Percentiles rank a stretch among this genome's conserved stretches.
Evolutionary conservation across 2,329 filamentous ascomycete genomes (phyloP).

Genomic region (Claviceps pazoutovae): DNA sequence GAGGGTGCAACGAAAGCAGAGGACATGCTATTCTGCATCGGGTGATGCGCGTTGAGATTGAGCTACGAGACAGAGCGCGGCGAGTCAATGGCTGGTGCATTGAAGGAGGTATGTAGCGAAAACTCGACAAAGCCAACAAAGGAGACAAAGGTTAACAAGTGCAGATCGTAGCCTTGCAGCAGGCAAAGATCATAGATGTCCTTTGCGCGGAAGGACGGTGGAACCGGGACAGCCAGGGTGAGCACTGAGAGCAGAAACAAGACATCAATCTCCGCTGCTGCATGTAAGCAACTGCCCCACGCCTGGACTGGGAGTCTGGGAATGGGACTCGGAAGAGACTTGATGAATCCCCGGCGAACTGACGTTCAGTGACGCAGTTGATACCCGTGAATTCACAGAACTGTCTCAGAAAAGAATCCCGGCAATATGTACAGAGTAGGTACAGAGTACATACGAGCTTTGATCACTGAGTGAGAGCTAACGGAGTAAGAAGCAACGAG

Average conservation of each 20-base stretch:
- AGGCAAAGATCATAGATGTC: not conserved
- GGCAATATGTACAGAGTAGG: not conserved
- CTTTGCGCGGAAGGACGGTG: not conserved
- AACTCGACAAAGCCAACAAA: not conserved
- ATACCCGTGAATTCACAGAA: not conserved
- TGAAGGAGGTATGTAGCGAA: not conserved
- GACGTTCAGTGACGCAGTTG: not conserved
- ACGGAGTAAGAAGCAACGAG: not conserved
- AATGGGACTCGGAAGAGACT: not conserved
- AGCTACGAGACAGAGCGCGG: not conserved
- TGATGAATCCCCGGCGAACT: not conserved
- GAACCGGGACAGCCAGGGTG: no score
- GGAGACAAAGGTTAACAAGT: not conserved
- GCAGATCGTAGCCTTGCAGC: not conserved
- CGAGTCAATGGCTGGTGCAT: not conserved
- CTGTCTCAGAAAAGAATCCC: not conserved
- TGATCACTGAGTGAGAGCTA: no score
- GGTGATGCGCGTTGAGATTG: not conserved
- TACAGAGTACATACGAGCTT: not conserved
- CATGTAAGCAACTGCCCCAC: not conserved
- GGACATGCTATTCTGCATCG: not conserved
- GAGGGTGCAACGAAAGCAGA: no score
- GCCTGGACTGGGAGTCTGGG: not conserved
- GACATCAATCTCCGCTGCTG: not conserved
- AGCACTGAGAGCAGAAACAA: not conserved